Evolutionary conservation across 176 grass and related monocot species (phyloP).

Genomic region (Alloteropsis semialata): DNA sequence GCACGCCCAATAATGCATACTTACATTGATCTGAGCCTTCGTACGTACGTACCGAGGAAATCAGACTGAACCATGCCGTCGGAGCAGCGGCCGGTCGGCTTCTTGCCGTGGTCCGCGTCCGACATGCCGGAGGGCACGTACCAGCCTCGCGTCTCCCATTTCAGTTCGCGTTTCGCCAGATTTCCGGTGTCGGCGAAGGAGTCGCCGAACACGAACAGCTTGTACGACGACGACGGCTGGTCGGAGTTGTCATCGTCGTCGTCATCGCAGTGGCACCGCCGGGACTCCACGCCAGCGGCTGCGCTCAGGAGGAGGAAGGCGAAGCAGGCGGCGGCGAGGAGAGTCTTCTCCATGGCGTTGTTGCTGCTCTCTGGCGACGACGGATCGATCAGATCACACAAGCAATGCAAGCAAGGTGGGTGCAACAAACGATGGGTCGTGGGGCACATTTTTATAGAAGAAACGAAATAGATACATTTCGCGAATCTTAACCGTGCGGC

Average conservation of each 20-base stretch:
- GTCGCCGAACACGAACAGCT: constrained; percentile 31
- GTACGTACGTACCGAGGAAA: constrained; percentile 12
- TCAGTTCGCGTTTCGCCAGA: not conserved
- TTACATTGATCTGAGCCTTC: not conserved
- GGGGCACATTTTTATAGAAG: too few relatives aligned
- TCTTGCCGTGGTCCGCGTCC: not conserved
- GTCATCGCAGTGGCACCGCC: not conserved
- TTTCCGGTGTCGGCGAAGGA: constrained; percentile 17
- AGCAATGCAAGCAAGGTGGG: not conserved
- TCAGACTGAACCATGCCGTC: constrained; percentile 34
- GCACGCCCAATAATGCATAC: not conserved
- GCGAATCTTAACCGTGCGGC: too few relatives aligned
- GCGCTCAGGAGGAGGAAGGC: not conserved
- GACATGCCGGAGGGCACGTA: constrained; percentile 26
- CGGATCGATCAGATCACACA: too few relatives aligned
- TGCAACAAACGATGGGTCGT: too few relatives aligned
- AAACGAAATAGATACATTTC: too few relatives aligned
- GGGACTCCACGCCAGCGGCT: not conserved
- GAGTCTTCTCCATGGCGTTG: not conserved
- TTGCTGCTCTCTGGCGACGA: not conserved
- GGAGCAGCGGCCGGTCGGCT: constrained; percentile 24
- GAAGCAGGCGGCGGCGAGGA: not conserved
- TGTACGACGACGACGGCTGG: not conserved
- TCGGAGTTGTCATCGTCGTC: not conserved
- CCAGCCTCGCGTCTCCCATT: not conserved